Percentiles rank a stretch among this genome's conserved stretches.
Conservation (phyloP, 2,329 filamentous ascomycete species). For the Curvularia hawaiiensis region DNA sequence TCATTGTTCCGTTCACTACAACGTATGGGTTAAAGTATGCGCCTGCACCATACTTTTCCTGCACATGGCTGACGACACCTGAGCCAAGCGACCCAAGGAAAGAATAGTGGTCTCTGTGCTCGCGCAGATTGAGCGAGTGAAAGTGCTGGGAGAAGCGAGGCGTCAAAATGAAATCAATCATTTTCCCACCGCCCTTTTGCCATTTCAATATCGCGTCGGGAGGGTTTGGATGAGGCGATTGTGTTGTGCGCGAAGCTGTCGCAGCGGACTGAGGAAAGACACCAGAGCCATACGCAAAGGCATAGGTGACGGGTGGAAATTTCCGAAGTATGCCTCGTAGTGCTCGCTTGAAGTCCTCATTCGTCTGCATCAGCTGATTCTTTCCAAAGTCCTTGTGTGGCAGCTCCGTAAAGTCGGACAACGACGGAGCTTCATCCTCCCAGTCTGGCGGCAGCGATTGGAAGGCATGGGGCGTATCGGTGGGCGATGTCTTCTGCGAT, state of each 20-base stretch:
- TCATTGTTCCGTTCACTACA: slow-evolving; percentile 90
- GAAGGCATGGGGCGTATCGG: slow-evolving; percentile 23
- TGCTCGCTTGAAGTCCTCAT: slow-evolving; percentile 92
- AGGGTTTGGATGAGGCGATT: slow-evolving; percentile 79
- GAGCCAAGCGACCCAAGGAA: slow-evolving; percentile 82
- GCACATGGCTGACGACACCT: slow-evolving; percentile 80
- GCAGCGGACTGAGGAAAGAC: slow-evolving; percentile 81
- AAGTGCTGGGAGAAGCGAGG: slow-evolving; percentile 95
- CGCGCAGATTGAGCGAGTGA: slow-evolving; percentile 88
- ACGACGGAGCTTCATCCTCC: slow-evolving; percentile 75
- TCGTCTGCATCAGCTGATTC: slow-evolving; percentile 93
- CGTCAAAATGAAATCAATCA: slow-evolving; percentile 98
- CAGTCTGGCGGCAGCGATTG: slow-evolving; percentile 62
- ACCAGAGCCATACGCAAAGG: slow-evolving; percentile 95
- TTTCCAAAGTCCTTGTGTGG: slow-evolving; percentile 79
- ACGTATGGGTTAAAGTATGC: slow-evolving; percentile 98
- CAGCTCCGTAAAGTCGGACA: slow-evolving; percentile 75
- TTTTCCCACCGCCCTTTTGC: slow-evolving; percentile 87
- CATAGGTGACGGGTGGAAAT: slow-evolving; percentile 95
- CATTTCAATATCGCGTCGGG: slow-evolving; percentile 81
- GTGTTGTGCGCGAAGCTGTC: slow-evolving; percentile 55
- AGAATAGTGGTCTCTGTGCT: slow-evolving; percentile 93
- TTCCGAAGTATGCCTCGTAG: slow-evolving; percentile 86
- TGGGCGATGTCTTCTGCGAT: slow-evolving; percentile 29
- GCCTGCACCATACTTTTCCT: slow-evolving; percentile 87